These are phyloP conservation scores for Thalassiosira oceanica DNA, from an alignment of 352 stramenopile genomes.

Conservation along the genomic window DNA sequence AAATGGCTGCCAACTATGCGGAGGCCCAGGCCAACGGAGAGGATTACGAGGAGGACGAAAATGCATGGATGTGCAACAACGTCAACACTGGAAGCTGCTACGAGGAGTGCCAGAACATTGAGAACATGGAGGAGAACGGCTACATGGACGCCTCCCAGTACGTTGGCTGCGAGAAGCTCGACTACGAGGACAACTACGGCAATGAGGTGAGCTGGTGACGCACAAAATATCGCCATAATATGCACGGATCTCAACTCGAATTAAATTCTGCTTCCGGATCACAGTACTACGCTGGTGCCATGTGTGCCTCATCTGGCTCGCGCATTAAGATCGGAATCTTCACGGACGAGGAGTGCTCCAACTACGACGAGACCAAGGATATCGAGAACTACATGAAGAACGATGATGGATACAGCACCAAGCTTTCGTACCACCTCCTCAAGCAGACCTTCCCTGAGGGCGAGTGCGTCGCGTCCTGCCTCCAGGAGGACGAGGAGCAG, in stretches of 20 bases:
- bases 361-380: conserved; percentile 49
- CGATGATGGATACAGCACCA: conserved; percentile 52
- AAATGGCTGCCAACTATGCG: conserved; percentile 20
- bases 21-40: conserved; percentile 14
- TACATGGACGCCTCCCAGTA: conserved; percentile 77
- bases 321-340: conserved; percentile 82
- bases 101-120: conserved; percentile 77
- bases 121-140: conserved; percentile 80
- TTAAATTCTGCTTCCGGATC: too few species aligned
- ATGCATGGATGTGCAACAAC: conserved; percentile 14
- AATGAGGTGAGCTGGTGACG: too few species aligned
- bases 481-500: conserved; percentile 18
- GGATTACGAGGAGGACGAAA: conserved; percentile 8
- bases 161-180: conserved; percentile 59
- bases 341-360: conserved; percentile 66
- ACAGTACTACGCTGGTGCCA: conserved; percentile 60
- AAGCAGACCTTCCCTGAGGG: conserved; percentile 64
- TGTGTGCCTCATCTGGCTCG: conserved; percentile 56
- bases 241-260: too few species aligned
- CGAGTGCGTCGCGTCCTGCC: conserved; percentile 59
- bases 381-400: conserved; percentile 68
- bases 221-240: too few species aligned
- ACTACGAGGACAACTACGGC: conserved; percentile 46
- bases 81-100: conserved; percentile 67
- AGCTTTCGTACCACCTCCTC: conserved; percentile 75